These are phyloP conservation scores for Haplographium delicatum DNA, from an alignment of 495 filamentous ascomycete species.

Conservation along the genomic window DNA sequence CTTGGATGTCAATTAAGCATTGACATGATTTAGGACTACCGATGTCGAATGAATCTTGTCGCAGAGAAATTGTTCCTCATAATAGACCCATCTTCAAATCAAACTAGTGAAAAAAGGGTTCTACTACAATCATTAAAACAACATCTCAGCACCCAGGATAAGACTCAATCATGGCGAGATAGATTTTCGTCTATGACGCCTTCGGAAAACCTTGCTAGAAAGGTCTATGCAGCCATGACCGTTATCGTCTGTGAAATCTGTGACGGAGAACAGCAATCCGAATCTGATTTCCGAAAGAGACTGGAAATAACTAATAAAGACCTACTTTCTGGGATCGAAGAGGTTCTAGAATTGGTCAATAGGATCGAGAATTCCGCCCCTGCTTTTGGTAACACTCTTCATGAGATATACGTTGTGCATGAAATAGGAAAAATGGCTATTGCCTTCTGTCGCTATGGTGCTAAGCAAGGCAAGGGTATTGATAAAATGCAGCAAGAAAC, in stretches of 20 bases:
- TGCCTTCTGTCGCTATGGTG: slow-evolving; percentile 9
- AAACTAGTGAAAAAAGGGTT: slow-evolving; percentile 27
- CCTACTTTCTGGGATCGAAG: slow-evolving; percentile 5
- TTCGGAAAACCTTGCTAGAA: slow-evolving; percentile 19
- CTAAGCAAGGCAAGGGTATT: slow-evolving; percentile 3
- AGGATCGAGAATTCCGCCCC: slow-evolving; percentile 7
- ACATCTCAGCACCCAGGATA: slow-evolving; percentile 29
- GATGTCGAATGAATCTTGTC: slow-evolving; percentile 13
- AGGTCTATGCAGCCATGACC: slow-evolving; percentile 25
- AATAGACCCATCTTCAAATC: not conserved
- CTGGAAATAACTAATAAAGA: slow-evolving; percentile 13
- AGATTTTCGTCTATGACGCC: slow-evolving; percentile 5
- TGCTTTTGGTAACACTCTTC: slow-evolving; percentile 12
- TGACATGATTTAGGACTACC: slow-evolving; percentile 16
- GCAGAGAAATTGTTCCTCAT: slow-evolving; percentile 12
- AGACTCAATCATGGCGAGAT: slow-evolving; percentile 18
- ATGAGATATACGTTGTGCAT: slow-evolving; percentile 18
- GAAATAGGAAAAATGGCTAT: slow-evolving; percentile 9
- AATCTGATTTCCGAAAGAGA: slow-evolving; percentile 3
- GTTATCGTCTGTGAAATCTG: slow-evolving; percentile 15
- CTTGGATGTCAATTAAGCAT: not conserved
- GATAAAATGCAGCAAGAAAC: slow-evolving; percentile 3
- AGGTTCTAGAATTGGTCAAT: not conserved
- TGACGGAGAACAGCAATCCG: slow-evolving; percentile 10
- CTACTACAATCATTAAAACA: slow-evolving; percentile 33